Evolutionary conservation across 371 early-diverging fungal genomes (phyloP).

Genomic region (Syncephalastrum monosporum): DNA sequence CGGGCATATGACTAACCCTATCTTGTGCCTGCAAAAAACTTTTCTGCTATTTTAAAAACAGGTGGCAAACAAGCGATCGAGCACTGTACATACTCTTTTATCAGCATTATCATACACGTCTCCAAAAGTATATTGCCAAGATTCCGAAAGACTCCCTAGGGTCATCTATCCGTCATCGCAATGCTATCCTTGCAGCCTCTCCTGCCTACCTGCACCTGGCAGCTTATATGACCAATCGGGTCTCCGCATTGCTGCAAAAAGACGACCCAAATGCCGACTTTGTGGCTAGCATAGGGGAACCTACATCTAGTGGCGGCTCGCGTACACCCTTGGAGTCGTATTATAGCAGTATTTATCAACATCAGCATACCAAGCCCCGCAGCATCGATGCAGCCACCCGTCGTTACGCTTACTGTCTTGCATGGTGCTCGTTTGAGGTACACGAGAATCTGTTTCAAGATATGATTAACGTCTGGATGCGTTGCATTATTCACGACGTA

Average conservation of each 20-base stretch:
- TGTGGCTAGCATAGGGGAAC: too few relatives aligned
- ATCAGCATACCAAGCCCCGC: slow-evolving; percentile 36
- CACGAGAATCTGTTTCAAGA: slow-evolving; percentile 44
- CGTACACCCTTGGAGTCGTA: too few relatives aligned
- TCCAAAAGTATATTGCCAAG: slow-evolving; percentile 32
- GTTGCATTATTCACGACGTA: slow-evolving; percentile 48
- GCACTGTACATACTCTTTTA: slow-evolving; percentile 61
- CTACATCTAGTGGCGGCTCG: too few relatives aligned
- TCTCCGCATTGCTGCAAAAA: slow-evolving; percentile 44
- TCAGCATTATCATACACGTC: slow-evolving; percentile 49
- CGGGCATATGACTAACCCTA: too few relatives aligned
- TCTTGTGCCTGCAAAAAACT: too few relatives aligned
- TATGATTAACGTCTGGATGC: slow-evolving; percentile 57
- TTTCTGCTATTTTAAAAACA: slow-evolving; percentile 3
- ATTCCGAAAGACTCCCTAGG: background rate
- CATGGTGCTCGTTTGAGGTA: slow-evolving; percentile 23
- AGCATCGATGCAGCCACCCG: slow-evolving; percentile 50
- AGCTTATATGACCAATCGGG: slow-evolving; percentile 49
- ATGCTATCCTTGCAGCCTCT: slow-evolving; percentile 33
- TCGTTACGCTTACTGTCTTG: slow-evolving; percentile 54
- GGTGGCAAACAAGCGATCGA: slow-evolving; percentile 62
- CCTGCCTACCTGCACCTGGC: slow-evolving; percentile 57
- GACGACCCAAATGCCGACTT: too few relatives aligned
- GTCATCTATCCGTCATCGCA: slow-evolving; percentile 19
- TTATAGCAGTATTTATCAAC: background rate